These are phyloP conservation scores for Pseudohyphozyma bogoriensis DNA, from an alignment of 768 basidiomycete genomes.

Conservation along the genomic window DNA sequence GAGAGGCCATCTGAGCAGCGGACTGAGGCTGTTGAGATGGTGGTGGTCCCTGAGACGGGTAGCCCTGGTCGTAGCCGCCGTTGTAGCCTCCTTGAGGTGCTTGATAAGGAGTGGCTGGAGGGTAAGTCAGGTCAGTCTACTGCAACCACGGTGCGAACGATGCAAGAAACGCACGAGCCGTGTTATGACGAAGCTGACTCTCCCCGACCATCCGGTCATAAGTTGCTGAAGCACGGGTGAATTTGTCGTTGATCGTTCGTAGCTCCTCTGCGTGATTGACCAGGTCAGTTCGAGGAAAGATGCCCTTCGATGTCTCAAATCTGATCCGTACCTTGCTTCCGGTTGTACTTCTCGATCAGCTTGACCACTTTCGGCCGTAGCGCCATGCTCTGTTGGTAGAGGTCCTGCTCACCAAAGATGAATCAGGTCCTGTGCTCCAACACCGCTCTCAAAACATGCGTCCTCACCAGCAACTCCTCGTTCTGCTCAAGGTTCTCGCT, in stretches of 20 bases:
- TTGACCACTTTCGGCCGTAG: slow-evolving; percentile 91
- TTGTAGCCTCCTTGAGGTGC: slow-evolving; percentile 33
- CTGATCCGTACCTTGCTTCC: slow-evolving; percentile 60
- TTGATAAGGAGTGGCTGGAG: slow-evolving; percentile 38
- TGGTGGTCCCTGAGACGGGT: slow-evolving; percentile 17
- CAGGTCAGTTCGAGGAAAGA: not conserved
- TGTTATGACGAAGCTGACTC: slow-evolving; percentile 58
- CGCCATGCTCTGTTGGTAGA: slow-evolving; percentile 81
- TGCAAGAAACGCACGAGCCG: slow-evolving; percentile 45
- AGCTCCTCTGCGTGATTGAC: slow-evolving; percentile 58
- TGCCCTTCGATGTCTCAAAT: not conserved
- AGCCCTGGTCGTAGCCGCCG: slow-evolving; percentile 24
- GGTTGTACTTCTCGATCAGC: slow-evolving; percentile 91
- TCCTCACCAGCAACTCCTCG: slow-evolving; percentile 69
- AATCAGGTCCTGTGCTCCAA: not conserved
- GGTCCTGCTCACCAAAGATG: slow-evolving; percentile 49
- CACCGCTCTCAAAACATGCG: not conserved
- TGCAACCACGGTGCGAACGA: not conserved
- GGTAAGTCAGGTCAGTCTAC: not conserved
- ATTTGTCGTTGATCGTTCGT: slow-evolving; percentile 87
- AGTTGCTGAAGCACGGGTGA: slow-evolving; percentile 73
- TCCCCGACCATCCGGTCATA: slow-evolving; percentile 94
- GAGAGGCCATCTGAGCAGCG: too few species aligned
- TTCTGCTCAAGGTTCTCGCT: slow-evolving; percentile 81
- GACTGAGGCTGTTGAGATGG: slow-evolving; percentile 27